Percentiles rank a stretch among this genome's conserved stretches.
Conservation (phyloP, 2,329 filamentous ascomycete genomes). For the Gnomoniopsis sp. region DNA sequence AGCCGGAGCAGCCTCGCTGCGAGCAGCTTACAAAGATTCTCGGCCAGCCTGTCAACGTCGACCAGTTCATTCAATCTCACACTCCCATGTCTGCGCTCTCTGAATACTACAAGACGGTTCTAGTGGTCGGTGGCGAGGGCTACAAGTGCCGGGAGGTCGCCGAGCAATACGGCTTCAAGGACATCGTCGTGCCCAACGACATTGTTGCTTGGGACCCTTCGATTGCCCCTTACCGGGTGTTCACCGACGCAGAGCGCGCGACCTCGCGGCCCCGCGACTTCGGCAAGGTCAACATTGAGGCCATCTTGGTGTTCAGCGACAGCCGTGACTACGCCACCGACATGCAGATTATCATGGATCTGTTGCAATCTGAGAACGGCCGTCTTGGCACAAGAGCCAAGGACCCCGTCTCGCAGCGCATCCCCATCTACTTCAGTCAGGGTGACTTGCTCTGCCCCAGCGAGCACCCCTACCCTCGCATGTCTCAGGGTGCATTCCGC, state of each 20-base stretch:
- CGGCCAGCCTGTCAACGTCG: conserved; percentile 60
- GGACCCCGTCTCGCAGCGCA: conserved; percentile 62
- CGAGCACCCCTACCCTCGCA: conserved; percentile 62
- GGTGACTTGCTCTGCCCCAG: conserved; percentile 55
- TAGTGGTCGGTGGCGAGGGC: conserved; percentile 72
- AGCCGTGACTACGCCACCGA: conserved; percentile 72
- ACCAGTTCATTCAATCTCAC: conserved; percentile 76
- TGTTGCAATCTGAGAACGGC: conserved; percentile 66
- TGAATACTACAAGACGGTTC: conserved; percentile 73
- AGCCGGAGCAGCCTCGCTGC: conserved; percentile 62
- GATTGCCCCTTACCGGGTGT: conserved; percentile 66
- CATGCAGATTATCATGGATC: conserved; percentile 73
- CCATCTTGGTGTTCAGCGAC: conserved; percentile 73
- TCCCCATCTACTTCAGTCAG: conserved; percentile 66
- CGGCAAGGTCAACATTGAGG: conserved; percentile 67
- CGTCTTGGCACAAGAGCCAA: conserved; percentile 61
- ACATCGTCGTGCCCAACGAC: conserved; percentile 71
- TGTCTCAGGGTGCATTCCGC: conserved; percentile 74
- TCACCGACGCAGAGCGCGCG: conserved; percentile 64
- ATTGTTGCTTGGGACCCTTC: conserved; percentile 67
- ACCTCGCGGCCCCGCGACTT: conserved; percentile 70
- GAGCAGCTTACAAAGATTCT: conserved; percentile 67
- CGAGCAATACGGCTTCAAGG: conserved; percentile 70
- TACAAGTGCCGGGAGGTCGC: conserved; percentile 72
- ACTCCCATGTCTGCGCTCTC: conserved; percentile 73